phyloP scores from a whole-genome alignment of 2,329 filamentous ascomycete genomes.

The Claviceps sp. region DNA sequence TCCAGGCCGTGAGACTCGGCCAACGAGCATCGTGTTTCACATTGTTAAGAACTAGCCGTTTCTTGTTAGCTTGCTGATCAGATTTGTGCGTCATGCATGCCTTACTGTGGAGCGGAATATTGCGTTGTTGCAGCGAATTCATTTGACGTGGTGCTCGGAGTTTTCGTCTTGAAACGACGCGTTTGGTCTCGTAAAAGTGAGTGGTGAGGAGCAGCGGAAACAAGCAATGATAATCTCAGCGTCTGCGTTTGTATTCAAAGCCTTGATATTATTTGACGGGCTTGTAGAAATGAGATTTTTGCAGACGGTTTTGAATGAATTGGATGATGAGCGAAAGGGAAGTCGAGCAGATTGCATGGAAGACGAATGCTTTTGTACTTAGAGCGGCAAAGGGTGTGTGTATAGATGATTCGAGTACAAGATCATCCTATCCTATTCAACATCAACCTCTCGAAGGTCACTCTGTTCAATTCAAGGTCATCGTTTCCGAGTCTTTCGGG shows the following conservation, averaged over 20 bases:
- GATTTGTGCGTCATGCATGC: not conserved
- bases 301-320: not conserved
- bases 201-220: not conserved
- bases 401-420: too few species aligned
- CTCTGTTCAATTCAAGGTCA: too few species aligned
- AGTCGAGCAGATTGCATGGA: too few species aligned
- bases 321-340: too few species aligned
- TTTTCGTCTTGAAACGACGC: not conserved
- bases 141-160: not conserved
- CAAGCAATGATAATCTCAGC: not conserved
- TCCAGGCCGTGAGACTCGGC: not conserved
- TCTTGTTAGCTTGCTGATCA: not conserved
- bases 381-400: too few species aligned
- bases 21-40: constrained; percentile 24
- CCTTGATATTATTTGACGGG: not conserved
- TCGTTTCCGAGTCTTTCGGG: too few species aligned
- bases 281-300: not conserved
- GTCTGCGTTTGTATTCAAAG: not conserved
- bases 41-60: not conserved
- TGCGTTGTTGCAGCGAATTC: not conserved
- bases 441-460: too few species aligned
- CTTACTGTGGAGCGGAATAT: too few species aligned
- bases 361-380: too few species aligned
- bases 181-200: not conserved
- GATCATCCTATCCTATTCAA: too few species aligned